A percentile compares a stretch with the other conserved stretches of the same genome.
Evolutionary conservation across 2,329 filamentous ascomycete genomes (phyloP).

Genomic region (Penicillium sp.): DNA sequence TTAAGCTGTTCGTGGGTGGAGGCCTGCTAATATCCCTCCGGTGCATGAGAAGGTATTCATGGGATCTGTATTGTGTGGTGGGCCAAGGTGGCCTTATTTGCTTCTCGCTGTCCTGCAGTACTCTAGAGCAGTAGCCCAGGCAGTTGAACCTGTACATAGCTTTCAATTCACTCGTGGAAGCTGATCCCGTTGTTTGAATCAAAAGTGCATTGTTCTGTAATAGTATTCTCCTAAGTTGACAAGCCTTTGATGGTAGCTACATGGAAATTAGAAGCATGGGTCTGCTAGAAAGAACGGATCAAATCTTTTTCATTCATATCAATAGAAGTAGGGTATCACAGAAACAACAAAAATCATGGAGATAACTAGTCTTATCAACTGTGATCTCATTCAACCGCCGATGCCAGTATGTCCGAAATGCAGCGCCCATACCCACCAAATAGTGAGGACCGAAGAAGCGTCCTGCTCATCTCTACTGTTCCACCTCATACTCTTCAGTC

Average conservation of each 20-base stretch:
- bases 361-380: not conserved
- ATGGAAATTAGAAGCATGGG: not conserved
- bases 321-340: slow-evolving; percentile 2
- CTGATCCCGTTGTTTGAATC: slow-evolving; percentile 1
- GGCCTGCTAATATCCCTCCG: not conserved
- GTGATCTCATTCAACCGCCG: not conserved
- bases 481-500: slow-evolving; percentile 64
- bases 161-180: slow-evolving; percentile 20
- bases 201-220: not conserved
- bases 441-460: not conserved
- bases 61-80: not conserved
- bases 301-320: not conserved
- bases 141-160: slow-evolving; percentile 24
- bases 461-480: slow-evolving; percentile 26
- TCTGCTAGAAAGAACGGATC: not conserved
- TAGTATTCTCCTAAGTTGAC: not conserved
- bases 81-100: not conserved
- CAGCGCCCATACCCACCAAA: not conserved
- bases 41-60: not conserved
- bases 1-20: slow-evolving; percentile 2
- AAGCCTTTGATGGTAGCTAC: not conserved
- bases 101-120: not conserved
- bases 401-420: not conserved
- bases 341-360: not conserved
- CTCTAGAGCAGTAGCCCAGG: not conserved